These are phyloP conservation scores for Aspergillus sp. DNA, from an alignment of 2,329 filamentous ascomycete genomes.

Conservation along the genomic window DNA sequence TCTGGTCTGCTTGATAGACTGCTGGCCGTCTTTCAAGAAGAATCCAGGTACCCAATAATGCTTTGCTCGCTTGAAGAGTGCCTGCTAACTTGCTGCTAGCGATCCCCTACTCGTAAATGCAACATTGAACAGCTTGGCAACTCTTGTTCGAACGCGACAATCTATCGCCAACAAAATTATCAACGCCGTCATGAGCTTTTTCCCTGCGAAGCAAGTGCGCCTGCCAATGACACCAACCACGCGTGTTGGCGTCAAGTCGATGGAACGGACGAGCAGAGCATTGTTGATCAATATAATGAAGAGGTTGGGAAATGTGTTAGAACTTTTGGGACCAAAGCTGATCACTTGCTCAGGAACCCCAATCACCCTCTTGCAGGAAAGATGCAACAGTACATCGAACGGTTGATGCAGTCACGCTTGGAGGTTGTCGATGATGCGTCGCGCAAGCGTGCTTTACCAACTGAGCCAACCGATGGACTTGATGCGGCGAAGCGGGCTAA, in stretches of 20 bases:
- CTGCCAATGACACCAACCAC: slow-evolving; percentile 71
- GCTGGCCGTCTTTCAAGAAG: slow-evolving; percentile 78
- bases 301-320: slow-evolving; percentile 48
- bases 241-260: slow-evolving; percentile 81
- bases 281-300: slow-evolving; percentile 79
- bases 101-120: slow-evolving; percentile 86
- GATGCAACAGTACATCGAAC: slow-evolving; percentile 83
- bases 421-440: slow-evolving; percentile 73
- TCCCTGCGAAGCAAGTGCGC: slow-evolving; percentile 76
- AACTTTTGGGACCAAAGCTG: slow-evolving; percentile 7
- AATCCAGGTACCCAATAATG: slow-evolving; percentile 67
- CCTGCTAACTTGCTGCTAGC: slow-evolving; percentile 40
- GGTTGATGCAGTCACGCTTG: slow-evolving; percentile 69
- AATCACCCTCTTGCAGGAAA: slow-evolving; percentile 69
- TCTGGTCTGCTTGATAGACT: slow-evolving; percentile 86
- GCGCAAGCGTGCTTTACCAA: slow-evolving; percentile 70
- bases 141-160: slow-evolving; percentile 76
- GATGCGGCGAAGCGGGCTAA: slow-evolving; percentile 80
- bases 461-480: slow-evolving; percentile 65
- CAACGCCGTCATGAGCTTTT: slow-evolving; percentile 81
- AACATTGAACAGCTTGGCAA: slow-evolving; percentile 81
- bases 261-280: slow-evolving; percentile 87
- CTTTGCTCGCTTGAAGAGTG: background rate
- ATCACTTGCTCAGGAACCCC: slow-evolving; percentile 60
- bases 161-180: slow-evolving; percentile 80